phyloP scores from a whole-genome alignment of 1,284 basidiomycete genomes.

The Heterobasidion irregulare region DNA sequence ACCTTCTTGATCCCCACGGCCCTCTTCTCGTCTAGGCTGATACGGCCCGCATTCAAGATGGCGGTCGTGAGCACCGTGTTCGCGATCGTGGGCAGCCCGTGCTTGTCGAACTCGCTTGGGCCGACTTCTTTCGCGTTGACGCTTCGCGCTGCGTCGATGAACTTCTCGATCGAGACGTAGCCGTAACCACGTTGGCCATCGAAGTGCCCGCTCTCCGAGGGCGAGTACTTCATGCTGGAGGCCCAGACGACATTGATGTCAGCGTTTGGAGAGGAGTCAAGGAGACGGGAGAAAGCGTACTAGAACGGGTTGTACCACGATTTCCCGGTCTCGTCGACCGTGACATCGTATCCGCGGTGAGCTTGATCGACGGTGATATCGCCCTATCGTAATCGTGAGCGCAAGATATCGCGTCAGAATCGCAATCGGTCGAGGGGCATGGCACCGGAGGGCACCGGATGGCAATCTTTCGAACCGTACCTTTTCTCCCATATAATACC shows the following conservation, averaged over 20 bases:
- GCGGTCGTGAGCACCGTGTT: slow-evolving; percentile 89
- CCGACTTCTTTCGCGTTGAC: slow-evolving; percentile 67
- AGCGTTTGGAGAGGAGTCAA: slow-evolving; percentile 1
- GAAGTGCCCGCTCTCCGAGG: slow-evolving; percentile 85
- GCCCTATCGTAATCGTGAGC: slow-evolving; percentile 32
- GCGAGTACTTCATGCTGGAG: slow-evolving; percentile 84
- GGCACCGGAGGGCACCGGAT: not conserved
- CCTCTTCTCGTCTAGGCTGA: slow-evolving; percentile 82
- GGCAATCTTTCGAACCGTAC: slow-evolving; percentile 24
- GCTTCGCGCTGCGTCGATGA: slow-evolving; percentile 70
- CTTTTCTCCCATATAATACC: slow-evolving; percentile 93
- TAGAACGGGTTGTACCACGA: slow-evolving; percentile 87
- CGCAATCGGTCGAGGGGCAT: not conserved
- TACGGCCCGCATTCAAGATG: slow-evolving; percentile 84
- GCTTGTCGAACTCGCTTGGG: slow-evolving; percentile 68
- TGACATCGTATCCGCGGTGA: slow-evolving; percentile 86
- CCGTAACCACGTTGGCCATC: slow-evolving; percentile 91
- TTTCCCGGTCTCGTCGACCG: slow-evolving; percentile 78
- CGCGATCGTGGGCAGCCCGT: slow-evolving; percentile 80
- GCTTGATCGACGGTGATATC: slow-evolving; percentile 91
- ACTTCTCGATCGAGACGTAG: slow-evolving; percentile 88
- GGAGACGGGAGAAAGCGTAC: slow-evolving; percentile 32
- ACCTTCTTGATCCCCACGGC: slow-evolving; percentile 70
- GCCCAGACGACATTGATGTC: not conserved
- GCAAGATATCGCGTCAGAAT: not conserved